Evolutionary conservation across 305 asterid genomes (phyloP), one percentile per base, ranked within the genome.

Genomic region (Solanum hybrid): DNA sequence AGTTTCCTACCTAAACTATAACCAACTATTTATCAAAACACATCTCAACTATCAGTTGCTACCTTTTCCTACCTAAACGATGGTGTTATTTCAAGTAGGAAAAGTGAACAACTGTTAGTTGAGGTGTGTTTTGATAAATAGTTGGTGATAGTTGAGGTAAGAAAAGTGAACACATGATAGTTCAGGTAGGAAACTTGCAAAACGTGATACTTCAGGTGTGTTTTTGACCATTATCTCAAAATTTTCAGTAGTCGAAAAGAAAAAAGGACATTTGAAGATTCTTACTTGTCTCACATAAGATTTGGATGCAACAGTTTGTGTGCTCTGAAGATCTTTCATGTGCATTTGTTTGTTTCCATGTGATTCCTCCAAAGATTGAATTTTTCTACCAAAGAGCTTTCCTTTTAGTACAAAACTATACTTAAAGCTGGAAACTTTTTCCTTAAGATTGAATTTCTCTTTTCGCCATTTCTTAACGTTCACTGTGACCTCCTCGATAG

Each of bases 381-480:
- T 90, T 93, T 96, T 95, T 94, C 92, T 94, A 88, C 97, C 96
- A 85, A 97, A 97, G 91, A 96, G 94, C 90, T 91, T 94, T 85
- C 97, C 98, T 93, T 91, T 92, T 69, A 95, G 95, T 8, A 96
- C 91, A 93, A 93, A 94, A 94, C 94, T 94, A 95, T 95, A 93
- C 90, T 94, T 93, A 90, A 97, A 94, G 92, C 96, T 96, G 13
- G 96, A 96, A 86, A 97, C 98, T 89, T 94, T 97, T 92, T 96
- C 96, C 90, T 89, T 94, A 80, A 97, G 93, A 91, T 91, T 97
- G 92, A 95, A 94, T 90, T 92, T 97, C 80, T 95, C 98, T 92
- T 93, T 97, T 90, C 93, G 95, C 88, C 91, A 91, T 89, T 93
- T 95, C 89, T 94, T 94, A 88, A 89, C 91, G 82, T 94, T 93